Evolutionary conservation across 1,284 basidiomycete species (phyloP).

Genomic region (Melampsora americana): DNA sequence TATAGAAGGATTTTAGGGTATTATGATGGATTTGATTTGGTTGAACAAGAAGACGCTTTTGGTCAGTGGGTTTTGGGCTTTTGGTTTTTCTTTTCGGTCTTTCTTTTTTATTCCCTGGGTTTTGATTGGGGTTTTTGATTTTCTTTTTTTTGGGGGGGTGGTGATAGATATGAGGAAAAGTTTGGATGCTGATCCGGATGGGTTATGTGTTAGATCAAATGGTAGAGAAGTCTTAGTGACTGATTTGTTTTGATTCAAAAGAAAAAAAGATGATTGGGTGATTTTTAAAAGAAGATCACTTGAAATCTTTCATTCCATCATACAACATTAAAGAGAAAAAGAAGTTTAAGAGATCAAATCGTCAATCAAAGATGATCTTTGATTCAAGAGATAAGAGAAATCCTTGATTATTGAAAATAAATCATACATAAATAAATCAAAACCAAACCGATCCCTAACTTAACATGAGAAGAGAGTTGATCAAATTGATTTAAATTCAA

Average conservation of each 20-base stretch:
- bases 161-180: slow-evolving; percentile 40
- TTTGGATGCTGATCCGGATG: slow-evolving; percentile 28
- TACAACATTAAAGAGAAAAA: not conserved
- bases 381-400: not conserved
- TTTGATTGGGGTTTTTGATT: not conserved
- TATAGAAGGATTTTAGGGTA: slow-evolving; percentile 36
- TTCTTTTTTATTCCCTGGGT: not conserved
- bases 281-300: no score
- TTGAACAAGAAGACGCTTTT: slow-evolving; percentile 38
- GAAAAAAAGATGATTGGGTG: no score
- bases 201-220: slow-evolving; percentile 24
- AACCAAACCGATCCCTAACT: slow-evolving; percentile 28
- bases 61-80: slow-evolving; percentile 30
- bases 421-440: slow-evolving; percentile 10
- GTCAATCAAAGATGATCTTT: no score
- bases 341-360: not conserved
- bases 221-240: slow-evolving; percentile 33
- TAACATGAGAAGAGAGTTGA: slow-evolving; percentile 24
- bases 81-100: not conserved
- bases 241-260: slow-evolving; percentile 11
- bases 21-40: slow-evolving; percentile 24
- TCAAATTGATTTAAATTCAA: not conserved
- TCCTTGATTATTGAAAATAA: not conserved
- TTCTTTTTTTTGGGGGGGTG: not conserved
- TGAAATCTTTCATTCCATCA: not conserved